Conservation (phyloP, 371 early-diverging fungal genomes). For the Lichtheimia ornata region DNA sequence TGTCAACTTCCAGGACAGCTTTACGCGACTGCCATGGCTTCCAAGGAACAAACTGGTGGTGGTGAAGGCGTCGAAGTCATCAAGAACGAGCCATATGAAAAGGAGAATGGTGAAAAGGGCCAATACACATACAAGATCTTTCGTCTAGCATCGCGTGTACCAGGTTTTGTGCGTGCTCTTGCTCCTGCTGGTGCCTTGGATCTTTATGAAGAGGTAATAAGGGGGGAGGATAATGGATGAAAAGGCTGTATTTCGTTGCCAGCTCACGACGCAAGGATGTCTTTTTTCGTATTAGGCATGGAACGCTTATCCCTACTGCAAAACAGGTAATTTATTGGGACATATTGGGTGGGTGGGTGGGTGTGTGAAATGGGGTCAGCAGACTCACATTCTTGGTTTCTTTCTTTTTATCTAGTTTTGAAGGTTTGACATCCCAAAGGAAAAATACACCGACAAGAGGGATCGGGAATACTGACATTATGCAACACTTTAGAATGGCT, state of each 20-base stretch:
- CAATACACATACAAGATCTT: slow-evolving; percentile 82
- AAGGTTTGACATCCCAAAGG: slow-evolving; percentile 14
- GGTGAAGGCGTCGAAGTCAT: slow-evolving; percentile 54
- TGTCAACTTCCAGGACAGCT: slow-evolving; percentile 55
- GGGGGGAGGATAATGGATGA: neutral
- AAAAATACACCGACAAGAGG: neutral
- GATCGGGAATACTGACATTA: too few species aligned
- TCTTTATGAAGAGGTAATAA: slow-evolving; percentile 61
- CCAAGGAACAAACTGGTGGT: slow-evolving; percentile 73
- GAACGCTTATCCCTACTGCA: slow-evolving; percentile 85
- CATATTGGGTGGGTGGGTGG: neutral
- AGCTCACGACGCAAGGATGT: too few species aligned
- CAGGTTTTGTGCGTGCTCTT: slow-evolving; percentile 57
- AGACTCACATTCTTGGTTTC: too few species aligned
- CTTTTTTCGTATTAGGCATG: slow-evolving; percentile 53
- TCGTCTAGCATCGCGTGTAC: slow-evolving; percentile 63
- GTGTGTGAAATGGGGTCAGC: too few species aligned
- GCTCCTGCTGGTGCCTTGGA: slow-evolving; percentile 66
- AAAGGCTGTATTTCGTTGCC: neutral
- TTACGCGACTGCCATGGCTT: slow-evolving; percentile 74
- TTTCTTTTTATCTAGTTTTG: slow-evolving; percentile 9
- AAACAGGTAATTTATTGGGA: slow-evolving; percentile 58
- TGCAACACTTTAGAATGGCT: slow-evolving; percentile 51
- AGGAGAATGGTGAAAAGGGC: slow-evolving; percentile 65
- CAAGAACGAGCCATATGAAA: slow-evolving; percentile 45